These are phyloP conservation scores for Vitis rupestris DNA, from an alignment of 164 flowering plant genomes.

Conservation along the genomic window DNA sequence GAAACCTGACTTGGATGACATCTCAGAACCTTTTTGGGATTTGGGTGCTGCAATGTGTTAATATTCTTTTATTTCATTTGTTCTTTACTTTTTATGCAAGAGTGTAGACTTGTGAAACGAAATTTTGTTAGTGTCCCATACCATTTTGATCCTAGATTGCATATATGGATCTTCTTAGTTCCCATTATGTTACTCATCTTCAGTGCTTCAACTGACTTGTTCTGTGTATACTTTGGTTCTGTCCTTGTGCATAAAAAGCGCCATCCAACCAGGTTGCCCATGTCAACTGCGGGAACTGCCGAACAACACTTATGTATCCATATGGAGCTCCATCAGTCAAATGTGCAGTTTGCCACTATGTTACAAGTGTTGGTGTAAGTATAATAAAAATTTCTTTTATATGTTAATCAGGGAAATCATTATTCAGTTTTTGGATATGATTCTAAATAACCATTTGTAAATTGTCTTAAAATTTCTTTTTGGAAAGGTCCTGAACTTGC, in stretches of 20 bases:
- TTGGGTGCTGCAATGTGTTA: neutral
- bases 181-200: neutral
- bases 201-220: constrained; percentile 2
- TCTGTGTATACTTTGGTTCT: constrained; percentile 9
- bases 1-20: neutral
- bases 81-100: neutral
- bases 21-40: neutral
- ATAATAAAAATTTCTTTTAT: neutral
- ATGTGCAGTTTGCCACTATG: constrained; percentile 83
- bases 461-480: too few relatives aligned
- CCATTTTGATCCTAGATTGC: neutral
- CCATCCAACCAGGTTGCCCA: constrained; percentile 61
- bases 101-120: too few relatives aligned
- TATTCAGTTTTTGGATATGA: neutral
- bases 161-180: neutral
- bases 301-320: constrained; percentile 84
- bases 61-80: neutral
- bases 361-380: constrained; percentile 79
- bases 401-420: neutral
- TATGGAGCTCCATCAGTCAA: constrained; percentile 91
- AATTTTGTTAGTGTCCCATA: neutral
- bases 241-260: constrained; percentile 24
- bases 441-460: too few relatives aligned
- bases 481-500: too few relatives aligned
- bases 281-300: constrained; percentile 83